Percentiles rank a stretch among this genome's conserved stretches.
These are phyloP conservation scores for Botrytis hyacinthi DNA, from an alignment of 2,329 filamentous ascomycete species.

Conservation along the genomic window DNA sequence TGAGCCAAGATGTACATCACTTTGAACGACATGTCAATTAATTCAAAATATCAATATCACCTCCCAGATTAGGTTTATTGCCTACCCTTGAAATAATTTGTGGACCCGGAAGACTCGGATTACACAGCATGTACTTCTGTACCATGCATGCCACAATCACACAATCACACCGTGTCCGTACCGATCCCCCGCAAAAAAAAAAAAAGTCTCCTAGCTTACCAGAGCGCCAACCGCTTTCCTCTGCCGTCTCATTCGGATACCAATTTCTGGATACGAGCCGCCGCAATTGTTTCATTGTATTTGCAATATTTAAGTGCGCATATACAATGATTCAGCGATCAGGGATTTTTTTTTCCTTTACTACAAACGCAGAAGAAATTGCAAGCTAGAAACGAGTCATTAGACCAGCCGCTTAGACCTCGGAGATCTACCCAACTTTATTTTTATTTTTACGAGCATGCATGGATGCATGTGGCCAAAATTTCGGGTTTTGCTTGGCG, in stretches of 20 bases:
- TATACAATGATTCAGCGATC: neutral
- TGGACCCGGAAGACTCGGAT: neutral
- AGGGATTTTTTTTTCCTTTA: too few relatives aligned
- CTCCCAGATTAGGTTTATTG: neutral
- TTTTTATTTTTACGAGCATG: neutral
- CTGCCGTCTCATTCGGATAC: neutral
- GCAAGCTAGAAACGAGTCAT: neutral
- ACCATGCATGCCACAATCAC: slow-evolving; percentile 1
- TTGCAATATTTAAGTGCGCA: neutral
- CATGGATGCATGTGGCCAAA: neutral
- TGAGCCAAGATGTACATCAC: neutral
- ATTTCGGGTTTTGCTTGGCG: neutral
- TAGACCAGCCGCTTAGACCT: neutral
- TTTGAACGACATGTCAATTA: neutral
- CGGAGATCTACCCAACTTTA: neutral
- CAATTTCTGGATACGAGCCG: neutral
- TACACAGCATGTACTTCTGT: neutral
- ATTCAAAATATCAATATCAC: neutral
- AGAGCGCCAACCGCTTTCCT: neutral
- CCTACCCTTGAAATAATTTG: neutral
- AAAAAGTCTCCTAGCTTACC: neutral
- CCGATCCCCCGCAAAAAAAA: slow-evolving; percentile 3
- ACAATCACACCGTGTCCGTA: neutral
- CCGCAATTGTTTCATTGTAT: neutral
- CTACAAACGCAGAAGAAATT: neutral